Conservation (phyloP, 371 early-diverging fungal genomes). For the Mucor velutinosus region DNA sequence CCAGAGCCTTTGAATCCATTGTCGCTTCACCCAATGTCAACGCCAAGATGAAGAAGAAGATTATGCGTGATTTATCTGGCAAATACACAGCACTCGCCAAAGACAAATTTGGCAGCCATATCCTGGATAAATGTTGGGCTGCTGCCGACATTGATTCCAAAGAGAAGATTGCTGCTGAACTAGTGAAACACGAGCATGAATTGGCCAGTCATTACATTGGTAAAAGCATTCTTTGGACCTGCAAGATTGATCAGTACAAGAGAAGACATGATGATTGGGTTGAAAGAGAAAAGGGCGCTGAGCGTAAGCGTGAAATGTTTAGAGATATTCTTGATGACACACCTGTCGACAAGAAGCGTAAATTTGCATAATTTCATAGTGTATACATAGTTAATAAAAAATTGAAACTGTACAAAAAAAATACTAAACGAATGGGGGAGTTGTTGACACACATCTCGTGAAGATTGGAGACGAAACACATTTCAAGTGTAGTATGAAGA, state of each 20-base stretch:
- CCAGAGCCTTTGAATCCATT: conserved; percentile 76
- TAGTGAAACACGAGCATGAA: conserved; percentile 57
- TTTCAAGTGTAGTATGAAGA: neutral
- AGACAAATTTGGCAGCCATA: conserved; percentile 80
- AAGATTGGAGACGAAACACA: neutral
- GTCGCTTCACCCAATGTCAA: conserved; percentile 58
- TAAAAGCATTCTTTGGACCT: conserved; percentile 77
- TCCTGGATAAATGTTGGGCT: conserved; percentile 81
- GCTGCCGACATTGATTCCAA: conserved; percentile 75
- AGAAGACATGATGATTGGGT: conserved; percentile 75
- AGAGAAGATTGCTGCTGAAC: conserved; percentile 68
- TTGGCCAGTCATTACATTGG: conserved; percentile 71
- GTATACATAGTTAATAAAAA: neutral
- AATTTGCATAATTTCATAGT: conserved; percentile 15
- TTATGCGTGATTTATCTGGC: conserved; percentile 60
- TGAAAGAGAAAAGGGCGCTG: conserved; percentile 69
- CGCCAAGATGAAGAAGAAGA: conserved; percentile 65
- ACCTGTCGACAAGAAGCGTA: conserved; percentile 21
- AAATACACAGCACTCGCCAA: conserved; percentile 62
- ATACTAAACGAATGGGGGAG: neutral
- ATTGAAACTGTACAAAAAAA: neutral
- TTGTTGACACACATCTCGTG: neutral
- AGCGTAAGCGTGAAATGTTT: conserved; percentile 75
- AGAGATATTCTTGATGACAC: conserved; percentile 68
- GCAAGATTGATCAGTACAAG: conserved; percentile 77